These are phyloP conservation scores for Myxozyma sirexii DNA, from an alignment of 805 yeast genomes.

Conservation along the genomic window DNA sequence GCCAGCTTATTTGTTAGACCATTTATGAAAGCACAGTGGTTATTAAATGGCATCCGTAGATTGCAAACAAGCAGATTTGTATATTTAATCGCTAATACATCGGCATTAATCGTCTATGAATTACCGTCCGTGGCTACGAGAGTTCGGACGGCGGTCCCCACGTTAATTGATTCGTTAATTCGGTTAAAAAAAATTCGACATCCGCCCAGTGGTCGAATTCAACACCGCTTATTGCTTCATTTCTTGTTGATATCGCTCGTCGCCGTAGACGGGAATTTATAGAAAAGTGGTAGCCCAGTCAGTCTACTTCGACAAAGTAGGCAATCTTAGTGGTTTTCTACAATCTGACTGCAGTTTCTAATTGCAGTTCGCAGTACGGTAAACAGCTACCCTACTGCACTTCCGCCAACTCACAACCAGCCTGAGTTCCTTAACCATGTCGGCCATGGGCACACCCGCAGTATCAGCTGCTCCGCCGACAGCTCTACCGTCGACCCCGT, in stretches of 20 bases:
- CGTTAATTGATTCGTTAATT: background rate
- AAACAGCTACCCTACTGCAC: background rate
- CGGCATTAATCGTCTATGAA: too few species aligned
- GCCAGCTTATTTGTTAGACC: too few species aligned
- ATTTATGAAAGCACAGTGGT: too few species aligned
- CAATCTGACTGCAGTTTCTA: background rate
- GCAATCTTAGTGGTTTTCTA: background rate
- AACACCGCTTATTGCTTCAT: background rate
- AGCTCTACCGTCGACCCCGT: background rate
- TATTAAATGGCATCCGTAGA: too few species aligned
- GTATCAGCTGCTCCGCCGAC: background rate
- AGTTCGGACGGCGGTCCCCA: conserved; percentile 1
- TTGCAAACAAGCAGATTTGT: too few species aligned
- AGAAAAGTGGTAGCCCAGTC: too few species aligned
- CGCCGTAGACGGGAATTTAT: conserved; percentile 1
- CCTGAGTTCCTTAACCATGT: background rate
- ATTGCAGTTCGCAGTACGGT: background rate
- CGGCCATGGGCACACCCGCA: background rate
- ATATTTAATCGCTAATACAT: too few species aligned
- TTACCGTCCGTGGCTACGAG: background rate
- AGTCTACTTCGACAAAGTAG: background rate
- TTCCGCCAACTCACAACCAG: background rate
- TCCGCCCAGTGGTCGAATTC: background rate
- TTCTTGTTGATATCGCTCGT: background rate
- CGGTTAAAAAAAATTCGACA: conserved; percentile 6